Base-by-base conservation (phyloP, 140 eudicot genomes). In the Senecio squalidus region DNA sequence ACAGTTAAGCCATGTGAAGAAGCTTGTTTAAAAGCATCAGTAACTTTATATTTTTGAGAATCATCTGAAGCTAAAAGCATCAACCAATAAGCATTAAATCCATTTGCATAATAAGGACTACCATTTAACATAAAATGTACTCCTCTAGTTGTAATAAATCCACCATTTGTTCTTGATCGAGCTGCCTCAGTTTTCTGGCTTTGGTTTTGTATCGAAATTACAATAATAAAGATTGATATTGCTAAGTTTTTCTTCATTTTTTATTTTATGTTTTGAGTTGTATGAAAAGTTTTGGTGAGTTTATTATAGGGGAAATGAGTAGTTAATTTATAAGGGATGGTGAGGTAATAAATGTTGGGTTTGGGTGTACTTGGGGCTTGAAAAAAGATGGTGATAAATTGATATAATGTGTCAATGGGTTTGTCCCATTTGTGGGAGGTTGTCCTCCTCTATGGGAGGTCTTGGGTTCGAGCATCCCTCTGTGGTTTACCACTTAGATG, bases 31-130 rank as follows among this genome's bases (percentile, higher is more conserved):
- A 92, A 87, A 20, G 80, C 95, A 65, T 74, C 60, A 20, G 98
- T 62, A 57, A 92, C 96, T 74, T 84, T 77, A 55, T 70, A 68
- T 74, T 96, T 81, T 64, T 87, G 95, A 74, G 93, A 81, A 48
- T 93, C 95, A 64, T 92, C 98, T 15, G 96, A 76, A 18, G 93
- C 96, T 49, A 81, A 68, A 55, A 72, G 46, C 98, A 92, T 92
- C 22, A 92, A 71, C 98, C 98, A 92, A 61, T 92, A 92, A 48
- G 98, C 98, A 72, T 92, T 92, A 62, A 92, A 84, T 25, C 98
- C 98, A 76, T 92, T 85, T 28, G 96, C 98, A 67, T 87, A 92
- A 38, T 74, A 92, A 27, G 98, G 96, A 22, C 74, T 71, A 1
- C 98, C 98, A 74, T 92, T 92, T n/a, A 87, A 48, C 81, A 87